Base-by-base conservation (phyloP, 331 rosid species). In the Rosa hybrid region DNA sequence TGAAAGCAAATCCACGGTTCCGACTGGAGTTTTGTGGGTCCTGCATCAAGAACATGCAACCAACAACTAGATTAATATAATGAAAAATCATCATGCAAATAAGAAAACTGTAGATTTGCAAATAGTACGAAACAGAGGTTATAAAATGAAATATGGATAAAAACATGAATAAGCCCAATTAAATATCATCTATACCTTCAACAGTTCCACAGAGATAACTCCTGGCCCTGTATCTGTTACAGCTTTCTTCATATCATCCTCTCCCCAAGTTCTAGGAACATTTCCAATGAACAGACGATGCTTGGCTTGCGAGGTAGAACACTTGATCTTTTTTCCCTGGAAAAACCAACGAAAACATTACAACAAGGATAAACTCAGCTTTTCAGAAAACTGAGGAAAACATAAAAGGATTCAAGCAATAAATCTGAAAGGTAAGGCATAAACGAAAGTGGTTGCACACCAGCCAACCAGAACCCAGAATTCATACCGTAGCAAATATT, bases 221-320 rank as follows among this genome's bases (percentile, higher is more conserved):
- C 97, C 92, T 23, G 93, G 94, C 12, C 97, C 93, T 82, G 85
- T 53, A 25, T 70, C 82, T 27, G 78, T 77, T 50, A 92, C 88
- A 68, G 71, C 86, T 78, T 79, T 89, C 88, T 82, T 86, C 92
- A 92, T 77, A 81, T 89, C 84, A 44, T 82, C 84, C 68, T 83
- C 87, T 8, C 82, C 87, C 97, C 97, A 92, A 49, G 44, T 77
- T 82, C 83, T 90, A 56, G 97, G 97, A 80, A 92, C 85, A 81
- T 90, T 90, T 45, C 93, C 93, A 50, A 92, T 87, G 85, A 87
- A 90, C 81, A 90, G 81, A 74, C 83, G 76, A 74, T 87, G 87
- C 83, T 87, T 90, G 49, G 87, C 89, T 83, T 89, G 90, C 67
- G 93, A 83, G 46, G 89, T 64, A 12, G 97, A 89, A 78, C 97